Evolutionary conservation across 371 early-diverging fungal genomes (phyloP), one percentile per base, ranked within the genome.

Genomic region (Mucor ambiguus): DNA sequence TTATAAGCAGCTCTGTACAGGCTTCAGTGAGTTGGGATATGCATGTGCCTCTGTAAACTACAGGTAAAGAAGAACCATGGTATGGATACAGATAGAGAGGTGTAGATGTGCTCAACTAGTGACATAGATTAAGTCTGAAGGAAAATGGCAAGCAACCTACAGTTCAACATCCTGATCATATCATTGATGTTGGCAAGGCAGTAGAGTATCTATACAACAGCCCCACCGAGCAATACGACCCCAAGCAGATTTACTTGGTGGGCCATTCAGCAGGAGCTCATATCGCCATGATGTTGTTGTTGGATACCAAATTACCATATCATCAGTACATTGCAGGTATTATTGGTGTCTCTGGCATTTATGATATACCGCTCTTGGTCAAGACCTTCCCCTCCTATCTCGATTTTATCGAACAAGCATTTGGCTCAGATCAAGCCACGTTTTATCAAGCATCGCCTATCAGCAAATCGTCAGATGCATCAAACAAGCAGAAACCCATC

Each of bases 231-330:
- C 60, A 57, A 4, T 82, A 79, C 20, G 83, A 84, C 57, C 73
- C 74, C 3, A 58, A 75, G 10, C 67, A 67, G 5, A 75, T 92
- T 4, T 86, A 80, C 61, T 74, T 95, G 2, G 75, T 87, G 1
- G 96, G 96, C 2, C 95, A 95, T 68, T 92, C 93, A n/a, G 92
- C 90, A 0, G 96, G 95, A 29, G 94, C 89, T 2, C 93, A 92
- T 37, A 78, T 94, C 44, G 79, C 86, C 0, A 75, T 80, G 5
- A 80, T 90, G 60, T 71, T 93, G 56, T 73, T 84, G 12, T 76
- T 94, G 20, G 73, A 82, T 18, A 84, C 83, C n/a, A 26, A 63
- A 28, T 83, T 70, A 46, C 28, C 37, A 2, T 63, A 41, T 24
- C 41, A 52, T 8, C 30, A 46, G 3, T 58, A 70, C 4, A 70